Base-by-base conservation (phyloP, 2,329 filamentous ascomycete species). In the Aspergillus caelatus region DNA sequence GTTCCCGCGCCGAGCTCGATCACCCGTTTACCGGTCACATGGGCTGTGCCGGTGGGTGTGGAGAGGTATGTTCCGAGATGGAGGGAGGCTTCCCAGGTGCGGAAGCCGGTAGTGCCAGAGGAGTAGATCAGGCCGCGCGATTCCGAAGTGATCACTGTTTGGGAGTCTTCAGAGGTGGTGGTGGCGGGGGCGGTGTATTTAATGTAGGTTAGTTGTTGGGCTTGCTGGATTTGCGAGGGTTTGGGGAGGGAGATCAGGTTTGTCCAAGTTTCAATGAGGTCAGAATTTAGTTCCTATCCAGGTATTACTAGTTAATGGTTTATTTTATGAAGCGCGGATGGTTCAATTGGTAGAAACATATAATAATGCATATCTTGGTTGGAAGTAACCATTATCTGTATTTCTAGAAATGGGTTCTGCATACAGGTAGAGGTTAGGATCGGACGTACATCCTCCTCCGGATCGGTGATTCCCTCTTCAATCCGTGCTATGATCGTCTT, bases 241-340 rank as follows among this genome's bases (percentile, higher is more conserved):
- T 91, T 78, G 19, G 88, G 86, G 34, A 84, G 82, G 23, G 84
- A 82, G 62, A 96, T 83, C 28, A 95, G 83, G 64, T 82, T 77
- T 60, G 89, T 87, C 69, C 96, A 84, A 43, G 83, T 81, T 61
- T 83, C 82, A 85, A 94, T 91, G 71, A 97, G 85, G 76, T 90
- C 84, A 78, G 96, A 92, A 65, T 90, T 93, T 54, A 97, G 89
- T 76, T 90, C 93, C 94, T 97, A 79, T 67, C 53, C 23, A 58
- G 14, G 39, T 19, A 34, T 14, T 39, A 28, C 14, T 21, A 11
- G 21, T 55, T 55, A 55, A 36, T 55, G 32, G 9, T 36, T 32
- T 54, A n/a, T 54, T 32, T n/a, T 32, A 21, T 34, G 7, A 19
- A 53, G 30, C 11, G 26, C 19, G 41, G n/a, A 28, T 46, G 23